Percentiles rank a stretch among this genome's conserved stretches.
phyloP scores from a whole-genome alignment of 108 stramenopile genomes.

The Cyclotella choctawhatcheeana region DNA sequence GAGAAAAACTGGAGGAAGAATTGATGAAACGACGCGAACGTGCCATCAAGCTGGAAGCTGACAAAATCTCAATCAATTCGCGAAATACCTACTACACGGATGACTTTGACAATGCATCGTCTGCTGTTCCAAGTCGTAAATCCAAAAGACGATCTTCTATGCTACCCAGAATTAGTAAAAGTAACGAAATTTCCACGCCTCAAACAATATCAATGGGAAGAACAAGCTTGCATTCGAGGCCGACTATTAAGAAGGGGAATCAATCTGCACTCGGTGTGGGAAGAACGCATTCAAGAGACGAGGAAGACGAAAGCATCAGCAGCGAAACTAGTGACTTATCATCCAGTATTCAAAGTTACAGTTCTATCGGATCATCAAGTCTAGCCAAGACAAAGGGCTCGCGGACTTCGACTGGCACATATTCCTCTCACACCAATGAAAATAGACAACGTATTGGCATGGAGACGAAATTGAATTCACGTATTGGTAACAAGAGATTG shows the following conservation, averaged over 20 bases:
- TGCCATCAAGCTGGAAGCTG: slow-evolving; percentile 4
- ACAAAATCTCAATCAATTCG: neutral
- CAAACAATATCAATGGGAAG: slow-evolving; percentile 12
- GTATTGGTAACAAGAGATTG: slow-evolving; percentile 61
- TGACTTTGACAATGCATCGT: neutral
- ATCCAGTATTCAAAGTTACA: slow-evolving; percentile 30
- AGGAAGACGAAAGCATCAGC: slow-evolving; percentile 23
- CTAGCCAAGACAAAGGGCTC: too few species aligned
- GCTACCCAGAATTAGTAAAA: slow-evolving; percentile 6
- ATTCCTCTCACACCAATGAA: neutral
- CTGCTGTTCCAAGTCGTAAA: neutral
- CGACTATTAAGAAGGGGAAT: slow-evolving; percentile 18
- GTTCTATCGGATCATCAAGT: slow-evolving; percentile 19
- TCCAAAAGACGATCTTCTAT: slow-evolving; percentile 9
- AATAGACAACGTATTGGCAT: slow-evolving; percentile 29
- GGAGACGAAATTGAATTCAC: slow-evolving; percentile 39
- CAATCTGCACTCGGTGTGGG: neutral
- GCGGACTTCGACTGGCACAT: too few species aligned
- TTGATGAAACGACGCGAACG: slow-evolving; percentile 8
- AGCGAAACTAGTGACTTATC: slow-evolving; percentile 49
- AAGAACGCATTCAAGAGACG: neutral
- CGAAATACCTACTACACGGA: slow-evolving; percentile 19
- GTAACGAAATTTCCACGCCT: slow-evolving; percentile 5
- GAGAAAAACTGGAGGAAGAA: slow-evolving; percentile 13
- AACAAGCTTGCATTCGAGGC: slow-evolving; percentile 10